These are phyloP conservation scores for Psilocybe mexicana DNA, from an alignment of 1,284 basidiomycete species.

Conservation along the genomic window DNA sequence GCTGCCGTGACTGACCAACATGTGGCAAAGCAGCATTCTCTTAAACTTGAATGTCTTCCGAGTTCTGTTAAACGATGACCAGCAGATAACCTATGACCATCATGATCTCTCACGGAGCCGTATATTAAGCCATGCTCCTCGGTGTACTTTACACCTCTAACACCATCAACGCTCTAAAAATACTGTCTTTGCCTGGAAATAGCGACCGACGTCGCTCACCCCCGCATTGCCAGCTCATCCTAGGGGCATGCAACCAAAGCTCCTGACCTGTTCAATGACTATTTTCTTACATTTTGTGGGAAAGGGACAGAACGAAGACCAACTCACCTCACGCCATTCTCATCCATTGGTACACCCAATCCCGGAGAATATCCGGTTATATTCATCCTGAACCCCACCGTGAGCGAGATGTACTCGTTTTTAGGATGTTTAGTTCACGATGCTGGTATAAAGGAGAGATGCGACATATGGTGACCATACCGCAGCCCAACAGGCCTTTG, in stretches of 20 bases:
- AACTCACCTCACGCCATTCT: not conserved
- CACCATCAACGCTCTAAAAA: slow-evolving; percentile 4
- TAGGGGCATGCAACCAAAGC: slow-evolving; percentile 2
- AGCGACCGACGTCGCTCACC: not conserved
- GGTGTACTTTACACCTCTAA: not conserved
- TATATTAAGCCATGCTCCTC: not conserved
- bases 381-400: not conserved
- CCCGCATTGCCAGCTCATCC: slow-evolving; percentile 14
- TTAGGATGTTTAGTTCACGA: slow-evolving; percentile 13
- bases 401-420: not conserved
- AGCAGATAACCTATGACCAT: not conserved
- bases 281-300: slow-evolving; percentile 5
- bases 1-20: too few species aligned
- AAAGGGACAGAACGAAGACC: not conserved
- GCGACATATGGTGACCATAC: not conserved
- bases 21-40: too few species aligned
- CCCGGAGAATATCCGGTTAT: slow-evolving; percentile 5
- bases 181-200: not conserved
- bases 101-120: slow-evolving; percentile 6
- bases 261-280: slow-evolving; percentile 7
- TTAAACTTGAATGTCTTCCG: too few species aligned
- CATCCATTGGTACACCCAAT: not conserved
- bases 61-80: too few species aligned
- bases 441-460: slow-evolving; percentile 4
- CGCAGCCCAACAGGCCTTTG: not conserved